These are phyloP conservation scores for Pestalotiopsis sp. DNA, from an alignment of 2,329 filamentous ascomycete genomes.

Conservation along the genomic window DNA sequence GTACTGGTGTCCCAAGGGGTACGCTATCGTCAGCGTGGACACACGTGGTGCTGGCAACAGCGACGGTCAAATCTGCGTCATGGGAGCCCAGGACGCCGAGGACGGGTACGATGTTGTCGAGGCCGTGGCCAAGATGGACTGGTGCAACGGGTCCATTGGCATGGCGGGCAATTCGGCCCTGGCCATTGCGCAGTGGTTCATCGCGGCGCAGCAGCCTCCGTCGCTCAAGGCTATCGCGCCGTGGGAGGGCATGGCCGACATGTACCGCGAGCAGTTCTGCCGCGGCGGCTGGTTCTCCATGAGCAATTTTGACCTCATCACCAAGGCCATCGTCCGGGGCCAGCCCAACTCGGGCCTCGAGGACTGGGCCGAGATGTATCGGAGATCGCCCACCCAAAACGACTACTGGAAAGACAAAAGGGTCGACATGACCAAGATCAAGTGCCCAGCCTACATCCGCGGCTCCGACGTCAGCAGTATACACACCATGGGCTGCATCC, in stretches of 20 bases:
- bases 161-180: constrained; percentile 46
- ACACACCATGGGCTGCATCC: constrained; percentile 37
- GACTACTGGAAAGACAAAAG: constrained; percentile 40
- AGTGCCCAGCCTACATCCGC: constrained; percentile 35
- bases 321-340: constrained; percentile 33
- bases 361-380: constrained; percentile 43
- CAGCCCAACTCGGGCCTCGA: constrained; percentile 36
- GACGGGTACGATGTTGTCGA: constrained; percentile 48
- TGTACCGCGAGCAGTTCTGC: constrained; percentile 47
- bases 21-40: constrained; percentile 36
- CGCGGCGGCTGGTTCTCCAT: constrained; percentile 42
- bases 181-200: constrained; percentile 43
- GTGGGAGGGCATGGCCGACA: constrained; percentile 47
- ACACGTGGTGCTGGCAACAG: constrained; percentile 32
- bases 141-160: constrained; percentile 45
- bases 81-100: constrained; percentile 44
- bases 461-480: constrained; percentile 33
- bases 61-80: constrained; percentile 24
- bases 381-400: constrained; percentile 33
- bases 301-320: constrained; percentile 43
- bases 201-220: constrained; percentile 42
- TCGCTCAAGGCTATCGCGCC: constrained; percentile 43
- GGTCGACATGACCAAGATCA: constrained; percentile 35
- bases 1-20: constrained; percentile 31
- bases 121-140: constrained; percentile 38